A percentile compares a stretch with the other conserved stretches of the same genome.
Conservation (phyloP, 2,329 filamentous ascomycete species). For the Cladosporium sp. region DNA sequence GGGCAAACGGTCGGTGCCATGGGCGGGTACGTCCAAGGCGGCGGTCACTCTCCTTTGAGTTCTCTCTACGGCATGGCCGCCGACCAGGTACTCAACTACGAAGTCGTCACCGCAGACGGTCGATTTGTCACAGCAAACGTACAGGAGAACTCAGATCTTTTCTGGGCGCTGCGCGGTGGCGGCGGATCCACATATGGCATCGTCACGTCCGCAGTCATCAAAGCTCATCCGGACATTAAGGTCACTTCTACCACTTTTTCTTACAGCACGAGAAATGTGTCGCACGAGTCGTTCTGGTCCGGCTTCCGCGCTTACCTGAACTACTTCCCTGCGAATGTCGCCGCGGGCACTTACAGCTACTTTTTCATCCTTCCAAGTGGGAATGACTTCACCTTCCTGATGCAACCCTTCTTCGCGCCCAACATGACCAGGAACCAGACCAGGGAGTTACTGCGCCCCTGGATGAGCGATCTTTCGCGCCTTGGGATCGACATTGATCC, state of each 20-base stretch:
- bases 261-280: slow-evolving; percentile 29
- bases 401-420: slow-evolving; percentile 36
- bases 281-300: slow-evolving; percentile 28
- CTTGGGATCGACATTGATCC: slow-evolving; percentile 11
- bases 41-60: slow-evolving; percentile 26
- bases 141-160: slow-evolving; percentile 28
- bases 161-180: slow-evolving; percentile 41
- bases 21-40: slow-evolving; percentile 30
- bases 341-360: slow-evolving; percentile 20
- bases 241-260: slow-evolving; percentile 20
- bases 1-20: slow-evolving; percentile 27
- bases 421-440: slow-evolving; percentile 22
- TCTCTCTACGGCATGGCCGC: slow-evolving; percentile 21
- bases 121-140: slow-evolving; percentile 11
- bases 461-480: slow-evolving; percentile 8
- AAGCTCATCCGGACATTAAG: slow-evolving; percentile 18
- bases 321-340: slow-evolving; percentile 29
- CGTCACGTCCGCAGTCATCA: slow-evolving; percentile 24
- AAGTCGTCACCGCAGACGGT: slow-evolving; percentile 17
- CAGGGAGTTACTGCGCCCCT: slow-evolving; percentile 26
- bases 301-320: slow-evolving; percentile 28
- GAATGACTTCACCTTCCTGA: slow-evolving; percentile 27
- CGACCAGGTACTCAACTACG: slow-evolving; percentile 26
- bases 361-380: slow-evolving; percentile 16
- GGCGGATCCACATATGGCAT: slow-evolving; percentile 32